These are phyloP conservation scores for Populus alba DNA, from an alignment of 345 rosid species.

Conservation along the genomic window DNA sequence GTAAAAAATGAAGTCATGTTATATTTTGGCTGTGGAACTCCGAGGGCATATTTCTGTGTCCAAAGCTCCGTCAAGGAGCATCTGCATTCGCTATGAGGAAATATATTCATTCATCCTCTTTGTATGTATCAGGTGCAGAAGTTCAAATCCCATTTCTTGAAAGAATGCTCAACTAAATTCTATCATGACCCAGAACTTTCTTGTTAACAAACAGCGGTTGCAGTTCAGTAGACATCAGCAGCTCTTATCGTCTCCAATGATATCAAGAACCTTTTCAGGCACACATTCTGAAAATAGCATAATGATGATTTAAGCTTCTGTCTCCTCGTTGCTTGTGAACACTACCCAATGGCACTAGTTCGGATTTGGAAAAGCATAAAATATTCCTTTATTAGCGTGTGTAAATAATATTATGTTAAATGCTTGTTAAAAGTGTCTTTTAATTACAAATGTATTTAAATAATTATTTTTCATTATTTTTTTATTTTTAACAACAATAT, in stretches of 20 bases:
- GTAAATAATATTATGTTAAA: too few species aligned
- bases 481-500: too few species aligned
- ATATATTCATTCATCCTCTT: background rate
- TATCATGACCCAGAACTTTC: background rate
- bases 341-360: slow-evolving; percentile 67
- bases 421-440: too few species aligned
- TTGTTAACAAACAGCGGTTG: background rate
- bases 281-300: slow-evolving; percentile 77
- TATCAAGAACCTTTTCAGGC: slow-evolving; percentile 33
- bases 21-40: background rate
- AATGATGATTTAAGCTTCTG: slow-evolving; percentile 89
- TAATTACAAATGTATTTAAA: too few species aligned
- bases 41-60: background rate
- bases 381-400: slow-evolving; percentile 37
- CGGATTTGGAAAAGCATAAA: slow-evolving; percentile 67
- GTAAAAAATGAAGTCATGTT: background rate
- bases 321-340: slow-evolving; percentile 81
- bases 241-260: background rate
- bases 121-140: background rate
- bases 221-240: background rate
- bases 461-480: too few species aligned
- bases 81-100: background rate
- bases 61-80: background rate
- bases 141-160: background rate
- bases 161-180: background rate